These are phyloP conservation scores for Leptographium radiaticola DNA, from an alignment of 2,329 filamentous ascomycete genomes.

Conservation along the genomic window DNA sequence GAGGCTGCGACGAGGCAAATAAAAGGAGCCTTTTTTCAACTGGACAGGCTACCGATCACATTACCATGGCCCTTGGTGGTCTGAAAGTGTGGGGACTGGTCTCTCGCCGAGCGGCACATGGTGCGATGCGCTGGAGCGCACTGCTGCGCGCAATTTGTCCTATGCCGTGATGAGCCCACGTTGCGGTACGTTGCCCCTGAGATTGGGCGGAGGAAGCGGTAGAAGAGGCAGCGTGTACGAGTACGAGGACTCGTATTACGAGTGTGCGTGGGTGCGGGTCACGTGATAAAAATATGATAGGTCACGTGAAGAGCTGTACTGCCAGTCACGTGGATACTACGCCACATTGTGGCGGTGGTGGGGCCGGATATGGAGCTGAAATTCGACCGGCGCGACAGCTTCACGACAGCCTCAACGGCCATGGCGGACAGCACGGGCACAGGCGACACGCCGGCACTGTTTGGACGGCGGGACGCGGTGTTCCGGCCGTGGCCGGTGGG, in stretches of 20 bases:
- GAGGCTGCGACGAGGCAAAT: neutral
- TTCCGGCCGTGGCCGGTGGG: constrained; percentile 49
- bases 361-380: neutral
- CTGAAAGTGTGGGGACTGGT: neutral
- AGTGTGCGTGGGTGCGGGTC: no score
- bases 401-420: neutral
- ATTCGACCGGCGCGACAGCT: neutral
- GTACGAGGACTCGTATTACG: neutral
- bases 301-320: no score
- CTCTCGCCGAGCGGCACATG: neutral
- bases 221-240: no score
- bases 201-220: neutral
- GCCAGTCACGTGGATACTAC: no score
- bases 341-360: no score
- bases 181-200: neutral
- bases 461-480: constrained; percentile 10
- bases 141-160: neutral
- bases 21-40: neutral
- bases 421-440: constrained; percentile 6
- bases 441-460: constrained; percentile 2
- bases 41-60: neutral
- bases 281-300: no score
- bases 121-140: neutral
- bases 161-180: neutral
- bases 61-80: neutral